phyloP scores from a whole-genome alignment of 83 land plant species.

The Picea abies region DNA sequence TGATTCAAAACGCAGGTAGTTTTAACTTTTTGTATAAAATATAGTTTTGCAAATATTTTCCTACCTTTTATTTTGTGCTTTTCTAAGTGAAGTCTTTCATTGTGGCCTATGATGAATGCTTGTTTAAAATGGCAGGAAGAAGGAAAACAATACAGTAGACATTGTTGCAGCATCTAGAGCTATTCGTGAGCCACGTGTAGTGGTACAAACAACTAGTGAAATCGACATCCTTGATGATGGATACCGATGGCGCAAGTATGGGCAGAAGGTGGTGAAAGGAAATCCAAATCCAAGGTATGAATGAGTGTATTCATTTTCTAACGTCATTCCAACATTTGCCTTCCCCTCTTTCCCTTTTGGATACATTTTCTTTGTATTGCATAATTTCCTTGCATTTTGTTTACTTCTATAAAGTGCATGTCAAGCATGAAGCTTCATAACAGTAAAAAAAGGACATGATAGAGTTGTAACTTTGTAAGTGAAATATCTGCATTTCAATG shows the following conservation, averaged over 20 bases:
- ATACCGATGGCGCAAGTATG: constrained; percentile 89
- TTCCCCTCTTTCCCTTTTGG: too few species aligned
- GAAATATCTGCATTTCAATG: too few species aligned
- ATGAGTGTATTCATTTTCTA: not conserved
- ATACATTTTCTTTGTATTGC: too few species aligned
- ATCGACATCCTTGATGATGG: constrained; percentile 88
- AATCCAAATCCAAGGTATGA: constrained; percentile 77
- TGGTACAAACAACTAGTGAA: constrained; percentile 84
- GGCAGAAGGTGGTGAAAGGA: constrained; percentile 79
- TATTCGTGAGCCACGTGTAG: constrained; percentile 79
- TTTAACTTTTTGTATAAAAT: not conserved
- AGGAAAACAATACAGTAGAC: constrained; percentile 21
- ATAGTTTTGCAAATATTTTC: not conserved
- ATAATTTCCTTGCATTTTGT: too few species aligned
- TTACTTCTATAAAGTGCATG: too few species aligned
- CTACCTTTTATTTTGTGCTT: too few species aligned
- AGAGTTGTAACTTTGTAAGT: too few species aligned
- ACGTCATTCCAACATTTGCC: too few species aligned
- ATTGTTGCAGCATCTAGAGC: constrained; percentile 62
- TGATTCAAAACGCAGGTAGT: constrained; percentile 76
- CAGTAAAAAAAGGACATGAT: too few species aligned
- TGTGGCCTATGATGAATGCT: constrained; percentile 1
- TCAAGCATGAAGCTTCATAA: too few species aligned
- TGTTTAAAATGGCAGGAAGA: constrained; percentile 13
- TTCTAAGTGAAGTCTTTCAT: not conserved